A percentile compares a stretch with the other conserved stretches of the same genome.
These are phyloP conservation scores for Wakefieldia striispora DNA, from an alignment of 768 basidiomycete species.

Conservation along the genomic window DNA sequence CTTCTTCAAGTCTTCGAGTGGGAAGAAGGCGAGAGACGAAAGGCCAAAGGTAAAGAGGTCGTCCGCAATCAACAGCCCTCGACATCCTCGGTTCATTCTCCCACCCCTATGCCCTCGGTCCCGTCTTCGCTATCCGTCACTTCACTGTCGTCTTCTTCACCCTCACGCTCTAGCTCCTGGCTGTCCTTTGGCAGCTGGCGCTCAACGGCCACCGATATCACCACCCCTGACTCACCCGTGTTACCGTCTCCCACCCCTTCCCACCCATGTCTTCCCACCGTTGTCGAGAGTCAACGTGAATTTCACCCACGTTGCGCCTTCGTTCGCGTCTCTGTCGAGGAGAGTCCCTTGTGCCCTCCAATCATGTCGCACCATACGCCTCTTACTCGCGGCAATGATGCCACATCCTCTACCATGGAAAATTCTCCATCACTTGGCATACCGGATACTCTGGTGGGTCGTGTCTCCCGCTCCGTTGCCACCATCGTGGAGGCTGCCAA, in stretches of 20 bases:
- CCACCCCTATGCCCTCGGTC: constrained; percentile 16
- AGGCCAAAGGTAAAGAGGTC: constrained; percentile 41
- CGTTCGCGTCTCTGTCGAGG: constrained; percentile 35
- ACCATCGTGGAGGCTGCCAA: constrained; percentile 52
- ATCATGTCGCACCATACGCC: constrained; percentile 1
- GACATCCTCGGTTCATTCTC: constrained; percentile 8
- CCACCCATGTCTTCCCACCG: constrained; percentile 29
- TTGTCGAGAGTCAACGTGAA: constrained; percentile 31
- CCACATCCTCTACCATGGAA: constrained; percentile 8
- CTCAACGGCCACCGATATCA: constrained; percentile 36
- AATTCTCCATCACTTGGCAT: constrained; percentile 3
- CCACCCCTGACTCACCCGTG: constrained; percentile 33
- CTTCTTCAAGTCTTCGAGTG: constrained; percentile 45
- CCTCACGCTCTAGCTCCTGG: constrained; percentile 41
- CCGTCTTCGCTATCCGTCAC: constrained; percentile 23
- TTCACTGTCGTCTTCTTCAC: constrained; percentile 28
- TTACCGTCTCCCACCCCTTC: constrained; percentile 30
- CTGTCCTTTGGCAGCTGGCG: constrained; percentile 43
- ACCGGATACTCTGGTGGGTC: constrained; percentile 19
- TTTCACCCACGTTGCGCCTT: constrained; percentile 36
- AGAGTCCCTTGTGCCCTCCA: constrained; percentile 34
- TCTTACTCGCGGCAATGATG: constrained; percentile 15
- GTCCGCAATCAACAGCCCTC: constrained; percentile 27
- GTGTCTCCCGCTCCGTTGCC: constrained; percentile 36
- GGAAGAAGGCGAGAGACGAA: constrained; percentile 38